Conservation (phyloP, 2,329 filamentous ascomycete genomes). For the Biscogniauxia mediterranea region DNA sequence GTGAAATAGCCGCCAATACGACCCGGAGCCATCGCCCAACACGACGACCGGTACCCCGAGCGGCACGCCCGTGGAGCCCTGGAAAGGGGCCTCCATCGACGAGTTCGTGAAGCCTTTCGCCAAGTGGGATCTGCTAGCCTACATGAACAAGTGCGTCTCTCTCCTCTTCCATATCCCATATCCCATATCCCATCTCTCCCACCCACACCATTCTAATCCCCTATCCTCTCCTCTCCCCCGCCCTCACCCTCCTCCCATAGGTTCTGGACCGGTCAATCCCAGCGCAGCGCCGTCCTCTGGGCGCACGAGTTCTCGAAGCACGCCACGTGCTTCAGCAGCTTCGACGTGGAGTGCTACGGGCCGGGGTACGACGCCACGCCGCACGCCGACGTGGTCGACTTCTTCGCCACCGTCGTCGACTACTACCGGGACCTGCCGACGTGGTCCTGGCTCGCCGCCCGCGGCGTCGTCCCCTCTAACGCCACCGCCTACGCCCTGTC, state of each 20-base stretch:
- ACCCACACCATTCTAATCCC: constrained; percentile 23
- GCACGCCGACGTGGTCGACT: constrained; percentile 61
- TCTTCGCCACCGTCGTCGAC: constrained; percentile 57
- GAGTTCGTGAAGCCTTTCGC: constrained; percentile 59
- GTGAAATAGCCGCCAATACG: constrained; percentile 54
- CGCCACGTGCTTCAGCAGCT: constrained; percentile 65
- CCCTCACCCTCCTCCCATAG: too few species aligned
- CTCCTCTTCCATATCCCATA: background rate
- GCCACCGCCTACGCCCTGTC: constrained; percentile 53
- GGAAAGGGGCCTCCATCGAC: constrained; percentile 56
- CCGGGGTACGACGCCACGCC: constrained; percentile 48
- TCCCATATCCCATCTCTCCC: background rate
- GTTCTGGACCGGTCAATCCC: constrained; percentile 59
- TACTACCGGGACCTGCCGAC: constrained; percentile 61
- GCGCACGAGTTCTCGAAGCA: constrained; percentile 68
- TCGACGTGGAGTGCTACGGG: constrained; percentile 64
- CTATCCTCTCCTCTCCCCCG: constrained; percentile 13
- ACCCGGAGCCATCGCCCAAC: constrained; percentile 59
- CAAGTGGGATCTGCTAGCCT: constrained; percentile 58
- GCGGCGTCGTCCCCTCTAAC: constrained; percentile 58
- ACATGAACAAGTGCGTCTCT: constrained; percentile 55
- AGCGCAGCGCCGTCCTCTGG: constrained; percentile 61
- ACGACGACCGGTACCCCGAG: constrained; percentile 57
- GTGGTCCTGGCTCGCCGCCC: constrained; percentile 55
- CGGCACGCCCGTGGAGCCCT: constrained; percentile 54